A percentile compares a stretch with the other conserved stretches of the same genome.
Evolutionary conservation across 225 moss, liverwort and hornwort genomes (phyloP).

Genomic region (Takakia lepidozioides): DNA sequence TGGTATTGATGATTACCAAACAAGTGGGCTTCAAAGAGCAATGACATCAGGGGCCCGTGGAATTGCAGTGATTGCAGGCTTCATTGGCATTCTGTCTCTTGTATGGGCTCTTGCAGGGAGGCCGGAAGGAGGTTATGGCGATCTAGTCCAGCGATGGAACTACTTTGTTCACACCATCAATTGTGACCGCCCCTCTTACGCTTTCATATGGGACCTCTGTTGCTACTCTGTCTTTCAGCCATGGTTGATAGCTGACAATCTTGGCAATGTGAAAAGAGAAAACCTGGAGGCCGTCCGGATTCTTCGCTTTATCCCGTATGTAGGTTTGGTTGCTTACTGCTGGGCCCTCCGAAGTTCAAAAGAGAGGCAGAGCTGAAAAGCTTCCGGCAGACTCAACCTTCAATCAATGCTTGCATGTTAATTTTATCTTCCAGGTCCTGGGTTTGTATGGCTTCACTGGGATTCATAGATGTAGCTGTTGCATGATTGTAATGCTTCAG

Average conservation of each 20-base stretch:
- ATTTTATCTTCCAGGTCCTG: too few species aligned
- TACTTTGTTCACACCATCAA: conserved; percentile 36
- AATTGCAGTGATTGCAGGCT: conserved; percentile 50
- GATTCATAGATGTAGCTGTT: too few species aligned
- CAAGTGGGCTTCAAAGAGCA: conserved; percentile 26
- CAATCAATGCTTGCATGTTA: too few species aligned
- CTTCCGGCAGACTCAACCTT: too few species aligned
- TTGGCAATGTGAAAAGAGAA: conserved; percentile 42
- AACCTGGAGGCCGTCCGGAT: conserved; percentile 25
- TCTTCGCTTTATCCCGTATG: conserved; percentile 60
- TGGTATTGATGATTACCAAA: neutral
- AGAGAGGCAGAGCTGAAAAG: too few species aligned
- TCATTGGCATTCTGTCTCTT: conserved; percentile 55
- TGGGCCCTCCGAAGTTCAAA: too few species aligned
- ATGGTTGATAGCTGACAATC: conserved; percentile 81
- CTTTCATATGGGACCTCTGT: conserved; percentile 79
- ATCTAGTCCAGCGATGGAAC: conserved; percentile 53
- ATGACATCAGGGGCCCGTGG: conserved; percentile 41
- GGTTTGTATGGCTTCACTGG: too few species aligned
- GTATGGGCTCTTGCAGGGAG: conserved; percentile 64
- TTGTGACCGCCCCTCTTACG: conserved; percentile 73
- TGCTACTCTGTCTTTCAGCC: conserved; percentile 76
- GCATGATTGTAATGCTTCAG: too few species aligned
- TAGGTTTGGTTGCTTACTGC: conserved; percentile 65
- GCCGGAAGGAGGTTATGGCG: conserved; percentile 56